Conservation (phyloP, 495 filamentous ascomycete genomes). For the Amphirosellinia nigrospora region DNA sequence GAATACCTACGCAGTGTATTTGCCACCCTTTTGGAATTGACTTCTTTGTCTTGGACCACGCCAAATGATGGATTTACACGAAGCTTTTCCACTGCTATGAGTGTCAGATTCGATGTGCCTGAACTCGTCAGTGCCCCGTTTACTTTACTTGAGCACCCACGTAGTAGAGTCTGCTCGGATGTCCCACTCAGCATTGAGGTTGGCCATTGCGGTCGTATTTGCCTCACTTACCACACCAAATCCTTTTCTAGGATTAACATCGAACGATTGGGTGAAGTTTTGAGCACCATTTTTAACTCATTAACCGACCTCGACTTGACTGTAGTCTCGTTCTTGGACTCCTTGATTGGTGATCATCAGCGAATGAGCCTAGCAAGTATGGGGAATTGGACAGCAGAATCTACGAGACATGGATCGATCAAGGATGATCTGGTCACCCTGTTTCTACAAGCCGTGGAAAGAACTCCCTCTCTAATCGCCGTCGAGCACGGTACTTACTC, state of each 20-base stretch:
- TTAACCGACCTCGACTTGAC: neutral
- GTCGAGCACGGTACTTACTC: slow-evolving; percentile 11
- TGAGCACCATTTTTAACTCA: neutral
- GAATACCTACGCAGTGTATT: neutral
- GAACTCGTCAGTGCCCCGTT: neutral
- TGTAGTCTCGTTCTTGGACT: neutral
- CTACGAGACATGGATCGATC: slow-evolving; percentile 5
- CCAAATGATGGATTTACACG: neutral
- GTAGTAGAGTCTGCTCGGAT: neutral
- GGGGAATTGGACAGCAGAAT: slow-evolving; percentile 23
- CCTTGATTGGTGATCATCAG: neutral
- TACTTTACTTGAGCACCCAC: neutral
- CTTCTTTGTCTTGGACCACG: neutral
- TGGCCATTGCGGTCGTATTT: neutral
- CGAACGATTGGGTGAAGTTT: neutral
- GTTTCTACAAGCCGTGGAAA: slow-evolving; percentile 24
- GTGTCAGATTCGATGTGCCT: neutral
- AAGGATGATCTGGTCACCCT: slow-evolving; percentile 35
- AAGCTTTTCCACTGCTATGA: neutral
- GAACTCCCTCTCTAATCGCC: slow-evolving; percentile 25
- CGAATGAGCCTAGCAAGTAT: neutral
- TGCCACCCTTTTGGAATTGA: neutral
- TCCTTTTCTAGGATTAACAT: neutral
- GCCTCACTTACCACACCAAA: slow-evolving; percentile 5
- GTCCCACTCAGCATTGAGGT: neutral